Base-by-base conservation (phyloP, 1,139 yeast genomes). In the Insectozyma bohioensis region DNA sequence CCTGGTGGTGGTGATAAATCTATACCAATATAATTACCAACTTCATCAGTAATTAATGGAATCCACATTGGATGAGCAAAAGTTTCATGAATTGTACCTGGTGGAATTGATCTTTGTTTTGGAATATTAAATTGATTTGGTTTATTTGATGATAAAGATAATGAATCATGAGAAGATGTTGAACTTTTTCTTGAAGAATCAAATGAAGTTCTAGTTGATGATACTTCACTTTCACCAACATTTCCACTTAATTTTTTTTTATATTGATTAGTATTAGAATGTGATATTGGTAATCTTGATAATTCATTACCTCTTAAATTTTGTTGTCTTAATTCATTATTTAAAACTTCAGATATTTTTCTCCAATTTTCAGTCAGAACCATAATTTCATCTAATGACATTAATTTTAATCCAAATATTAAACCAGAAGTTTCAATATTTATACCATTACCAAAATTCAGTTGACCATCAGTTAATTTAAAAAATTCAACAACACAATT, bases 11-110 rank as follows among this genome's bases (percentile, higher is more conserved):
- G 97, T 2, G 92, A 84, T 40, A 90, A 67, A 58, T 90, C 97
- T 10, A 90, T 70, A 30, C 90, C 97, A 34, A 90, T 80, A 52
- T 87, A 87, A 60, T 90, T 90, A 12, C 97, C 97, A 8, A 85
- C 81, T 39, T 78, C 80, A 54, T 90, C 97, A 9, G 95, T 85
- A 13, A 87, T 76, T 27, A 90, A 58, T 2, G 97, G 97, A 35
- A 90, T 81, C 97, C 97, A 90, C 51, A 75, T 78, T 5, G 87
- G 80, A 55, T 87, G 88, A 2, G 96, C 92, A 60, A 85, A 90
- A 1, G 77, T 78, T 3, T 73, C 67, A 50, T 84, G 85, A 20
- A 88, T 67, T 6, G 78, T 60, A 4, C 79, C 79, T 12, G 86
- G 85, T 5, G 97, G 97, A 10, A 84, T 69, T 1, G 87, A 78